Evolutionary conservation across 2,329 filamentous ascomycete genomes (phyloP).

Genomic region (Colletotrichum plurivorum): DNA sequence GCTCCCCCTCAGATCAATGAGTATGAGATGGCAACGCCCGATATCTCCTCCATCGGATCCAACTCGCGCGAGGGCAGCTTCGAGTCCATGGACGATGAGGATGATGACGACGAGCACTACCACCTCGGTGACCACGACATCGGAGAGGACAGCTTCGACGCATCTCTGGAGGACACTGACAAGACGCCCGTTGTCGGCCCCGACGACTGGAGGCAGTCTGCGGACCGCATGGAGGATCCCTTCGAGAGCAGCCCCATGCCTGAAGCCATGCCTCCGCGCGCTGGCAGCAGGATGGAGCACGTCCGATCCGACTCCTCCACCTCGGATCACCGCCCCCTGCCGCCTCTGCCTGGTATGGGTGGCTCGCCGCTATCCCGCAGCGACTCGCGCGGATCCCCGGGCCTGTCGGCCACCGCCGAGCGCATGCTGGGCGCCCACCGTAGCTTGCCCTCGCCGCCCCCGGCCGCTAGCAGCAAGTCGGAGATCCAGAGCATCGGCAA

Average conservation of each 20-base stretch:
- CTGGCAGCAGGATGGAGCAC: slow-evolving; percentile 65
- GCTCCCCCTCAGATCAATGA: slow-evolving; percentile 96
- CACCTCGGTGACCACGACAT: slow-evolving; percentile 70
- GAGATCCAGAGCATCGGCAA: slow-evolving; percentile 84
- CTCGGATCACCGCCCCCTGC: slow-evolving; percentile 83
- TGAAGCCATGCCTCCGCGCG: slow-evolving; percentile 59
- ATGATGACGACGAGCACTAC: slow-evolving; percentile 62
- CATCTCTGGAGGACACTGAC: slow-evolving; percentile 93
- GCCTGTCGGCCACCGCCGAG: slow-evolving; percentile 80
- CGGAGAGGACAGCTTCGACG: slow-evolving; percentile 93
- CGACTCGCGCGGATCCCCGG: slow-evolving; percentile 70
- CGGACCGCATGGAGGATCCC: slow-evolving; percentile 68
- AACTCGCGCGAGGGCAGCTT: slow-evolving; percentile 95
- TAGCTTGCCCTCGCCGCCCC: slow-evolving; percentile 80
- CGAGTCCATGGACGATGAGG: slow-evolving; percentile 85
- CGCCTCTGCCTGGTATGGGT: slow-evolving; percentile 80
- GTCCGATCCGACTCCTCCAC: slow-evolving; percentile 81
- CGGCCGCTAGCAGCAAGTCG: slow-evolving; percentile 78
- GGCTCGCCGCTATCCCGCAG: slow-evolving; percentile 53
- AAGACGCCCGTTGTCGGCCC: slow-evolving; percentile 98
- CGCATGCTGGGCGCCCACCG: slow-evolving; percentile 77
- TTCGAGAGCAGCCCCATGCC: slow-evolving; percentile 81
- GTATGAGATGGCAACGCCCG: slow-evolving; percentile 97
- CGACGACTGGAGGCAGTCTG: slow-evolving; percentile 88
- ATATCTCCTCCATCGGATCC: slow-evolving; percentile 91